These are phyloP conservation scores for Saturnispora dispora DNA, from an alignment of 805 yeast genomes.

Conservation along the genomic window DNA sequence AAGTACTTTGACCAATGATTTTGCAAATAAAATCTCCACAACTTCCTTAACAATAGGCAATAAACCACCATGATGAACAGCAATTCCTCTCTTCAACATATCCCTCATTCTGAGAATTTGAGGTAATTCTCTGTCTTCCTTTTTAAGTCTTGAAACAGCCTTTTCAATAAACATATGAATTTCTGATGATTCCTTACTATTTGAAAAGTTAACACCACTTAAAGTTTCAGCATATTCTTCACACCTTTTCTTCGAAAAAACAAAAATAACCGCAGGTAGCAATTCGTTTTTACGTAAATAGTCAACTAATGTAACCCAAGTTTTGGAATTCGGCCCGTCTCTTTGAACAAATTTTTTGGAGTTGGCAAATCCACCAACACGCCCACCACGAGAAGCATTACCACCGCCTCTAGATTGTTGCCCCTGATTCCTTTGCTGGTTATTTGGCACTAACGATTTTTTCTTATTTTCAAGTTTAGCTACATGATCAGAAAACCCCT, in stretches of 20 bases:
- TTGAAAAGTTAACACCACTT: slow-evolving; percentile 66
- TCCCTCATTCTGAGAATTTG: slow-evolving; percentile 81
- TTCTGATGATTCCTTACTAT: slow-evolving; percentile 78
- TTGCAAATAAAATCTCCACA: slow-evolving; percentile 86
- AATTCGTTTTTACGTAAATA: slow-evolving; percentile 56
- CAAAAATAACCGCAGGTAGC: slow-evolving; percentile 90
- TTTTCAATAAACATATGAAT: slow-evolving; percentile 88
- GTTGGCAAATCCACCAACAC: slow-evolving; percentile 22
- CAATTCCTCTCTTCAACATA: slow-evolving; percentile 82
- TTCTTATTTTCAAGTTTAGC: slow-evolving; percentile 36
- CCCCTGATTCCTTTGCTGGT: slow-evolving; percentile 18
- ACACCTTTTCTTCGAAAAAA: slow-evolving; percentile 86
- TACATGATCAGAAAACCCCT: slow-evolving; percentile 53
- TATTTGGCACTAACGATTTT: slow-evolving; percentile 21
- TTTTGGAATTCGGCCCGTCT: slow-evolving; percentile 68
- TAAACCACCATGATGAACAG: slow-evolving; percentile 96
- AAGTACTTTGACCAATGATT: slow-evolving; percentile 75
- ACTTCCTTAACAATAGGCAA: slow-evolving; percentile 88
- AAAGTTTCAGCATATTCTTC: slow-evolving; percentile 86
- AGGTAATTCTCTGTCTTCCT: slow-evolving; percentile 88
- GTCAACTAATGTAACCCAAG: slow-evolving; percentile 70
- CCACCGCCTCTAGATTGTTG: slow-evolving; percentile 14
- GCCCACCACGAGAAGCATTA: slow-evolving; percentile 27
- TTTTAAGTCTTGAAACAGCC: slow-evolving; percentile 77
- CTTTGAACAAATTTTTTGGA: slow-evolving; percentile 33